Conservation (phyloP, 768 basidiomycete genomes). For the Rhodotorula taiwanensis region DNA sequence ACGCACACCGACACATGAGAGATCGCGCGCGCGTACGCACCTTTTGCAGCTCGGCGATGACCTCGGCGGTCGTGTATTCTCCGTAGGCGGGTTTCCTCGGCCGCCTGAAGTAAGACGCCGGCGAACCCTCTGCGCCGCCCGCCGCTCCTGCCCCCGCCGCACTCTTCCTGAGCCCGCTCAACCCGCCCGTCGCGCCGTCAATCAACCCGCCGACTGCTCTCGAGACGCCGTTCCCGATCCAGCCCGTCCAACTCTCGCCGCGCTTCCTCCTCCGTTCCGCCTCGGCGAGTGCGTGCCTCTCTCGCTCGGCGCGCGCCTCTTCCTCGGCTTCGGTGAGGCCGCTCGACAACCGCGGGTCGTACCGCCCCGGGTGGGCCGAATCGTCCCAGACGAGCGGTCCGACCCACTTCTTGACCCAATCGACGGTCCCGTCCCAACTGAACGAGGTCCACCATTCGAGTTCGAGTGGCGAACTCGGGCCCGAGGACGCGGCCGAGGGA, state of each 20-base stretch:
- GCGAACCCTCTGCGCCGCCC: no score
- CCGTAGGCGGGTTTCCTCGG: constrained; percentile 28
- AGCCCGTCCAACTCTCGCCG: no score
- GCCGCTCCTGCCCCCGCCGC: no score
- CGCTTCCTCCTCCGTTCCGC: neutral
- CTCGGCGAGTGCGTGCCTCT: neutral
- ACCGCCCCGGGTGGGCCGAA: constrained; percentile 15
- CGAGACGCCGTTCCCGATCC: no score
- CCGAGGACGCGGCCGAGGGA: constrained; percentile 12
- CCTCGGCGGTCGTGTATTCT: constrained; percentile 27
- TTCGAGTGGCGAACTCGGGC: no score
- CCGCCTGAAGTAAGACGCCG: constrained; percentile 17
- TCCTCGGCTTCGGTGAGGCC: constrained; percentile 1
- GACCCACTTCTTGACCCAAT: constrained; percentile 30
- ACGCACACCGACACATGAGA: neutral
- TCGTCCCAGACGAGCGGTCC: constrained; percentile 31
- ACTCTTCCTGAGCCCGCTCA: no score
- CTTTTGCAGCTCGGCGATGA: constrained; percentile 34
- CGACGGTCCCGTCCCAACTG: constrained; percentile 11
- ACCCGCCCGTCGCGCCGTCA: no score
- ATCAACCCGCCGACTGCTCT: no score
- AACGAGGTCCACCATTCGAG: no score
- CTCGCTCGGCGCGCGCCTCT: neutral
- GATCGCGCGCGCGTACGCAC: neutral
- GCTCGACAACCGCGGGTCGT: neutral